Evolutionary conservation across 2,329 filamentous ascomycete species (phyloP).

Genomic region (Aspergillus tamarii): DNA sequence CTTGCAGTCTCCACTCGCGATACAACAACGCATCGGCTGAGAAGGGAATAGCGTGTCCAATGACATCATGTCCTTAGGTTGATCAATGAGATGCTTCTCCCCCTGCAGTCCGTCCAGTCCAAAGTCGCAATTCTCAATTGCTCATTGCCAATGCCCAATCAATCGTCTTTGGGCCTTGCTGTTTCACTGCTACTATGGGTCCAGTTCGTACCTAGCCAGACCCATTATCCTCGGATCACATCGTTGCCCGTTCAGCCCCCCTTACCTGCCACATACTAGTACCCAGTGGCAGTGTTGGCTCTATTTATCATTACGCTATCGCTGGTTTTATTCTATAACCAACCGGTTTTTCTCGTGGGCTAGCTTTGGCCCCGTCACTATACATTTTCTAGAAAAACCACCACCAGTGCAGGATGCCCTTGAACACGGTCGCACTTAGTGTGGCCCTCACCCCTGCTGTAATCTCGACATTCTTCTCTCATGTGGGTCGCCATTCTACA

Average conservation of each 20-base stretch:
- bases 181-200: not conserved
- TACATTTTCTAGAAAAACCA: not conserved
- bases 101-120: not conserved
- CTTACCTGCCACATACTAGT: not conserved
- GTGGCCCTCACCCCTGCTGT: slow-evolving; percentile 86
- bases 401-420: slow-evolving; percentile 51
- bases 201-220: not conserved
- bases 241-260: not conserved
- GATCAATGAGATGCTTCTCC: not conserved
- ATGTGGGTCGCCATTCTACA: slow-evolving; percentile 61
- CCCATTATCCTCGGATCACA: not conserved
- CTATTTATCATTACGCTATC: not conserved
- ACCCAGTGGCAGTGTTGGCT: not conserved
- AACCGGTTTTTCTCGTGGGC: not conserved
- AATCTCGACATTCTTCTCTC: slow-evolving; percentile 81
- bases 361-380: not conserved
- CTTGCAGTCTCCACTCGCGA: not conserved
- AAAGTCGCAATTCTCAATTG: not conserved
- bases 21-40: not conserved
- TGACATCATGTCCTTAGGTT: not conserved
- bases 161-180: not conserved
- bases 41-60: not conserved
- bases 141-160: not conserved
- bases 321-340: not conserved
- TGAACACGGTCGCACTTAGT: slow-evolving; percentile 80